phyloP scores from a whole-genome alignment of 352 stramenopile genomes.

The Thraustochytrium striatum region DNA sequence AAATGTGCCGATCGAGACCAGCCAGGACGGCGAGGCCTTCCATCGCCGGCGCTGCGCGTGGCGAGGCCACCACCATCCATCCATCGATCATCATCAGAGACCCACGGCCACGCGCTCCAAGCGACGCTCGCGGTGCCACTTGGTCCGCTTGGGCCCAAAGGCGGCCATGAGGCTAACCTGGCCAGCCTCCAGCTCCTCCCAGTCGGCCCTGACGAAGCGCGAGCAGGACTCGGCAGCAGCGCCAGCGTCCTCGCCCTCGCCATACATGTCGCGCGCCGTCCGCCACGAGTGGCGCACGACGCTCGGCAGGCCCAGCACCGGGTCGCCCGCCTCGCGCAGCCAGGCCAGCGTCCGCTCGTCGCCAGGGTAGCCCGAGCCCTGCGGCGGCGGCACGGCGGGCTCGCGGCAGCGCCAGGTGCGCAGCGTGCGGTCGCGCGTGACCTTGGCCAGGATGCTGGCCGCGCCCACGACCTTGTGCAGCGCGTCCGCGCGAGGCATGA shows the following conservation, averaged over 20 bases:
- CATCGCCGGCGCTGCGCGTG: too few species aligned
- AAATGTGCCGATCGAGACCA: too few species aligned
- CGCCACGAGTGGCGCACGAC: conserved; percentile 87
- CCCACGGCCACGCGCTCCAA: background rate
- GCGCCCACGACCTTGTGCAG: conserved; percentile 89
- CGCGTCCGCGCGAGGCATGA: conserved; percentile 93
- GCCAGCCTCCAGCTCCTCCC: conserved; percentile 6
- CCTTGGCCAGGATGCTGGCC: conserved; percentile 86
- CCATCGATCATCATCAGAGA: background rate
- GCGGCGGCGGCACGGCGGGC: conserved; percentile 64
- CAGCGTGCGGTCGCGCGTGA: conserved; percentile 80
- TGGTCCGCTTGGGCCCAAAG: too few species aligned
- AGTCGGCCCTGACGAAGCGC: too few species aligned
- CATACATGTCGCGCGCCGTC: conserved; percentile 56
- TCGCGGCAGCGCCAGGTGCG: conserved; percentile 81
- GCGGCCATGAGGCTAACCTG: too few species aligned
- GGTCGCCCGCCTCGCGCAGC: conserved; percentile 73
- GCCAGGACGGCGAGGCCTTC: too few species aligned
- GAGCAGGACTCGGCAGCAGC: too few species aligned
- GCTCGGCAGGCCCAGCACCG: conserved; percentile 81
- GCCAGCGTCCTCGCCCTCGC: conserved; percentile 55
- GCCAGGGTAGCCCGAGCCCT: conserved; percentile 73
- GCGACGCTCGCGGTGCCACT: background rate
- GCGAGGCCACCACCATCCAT: too few species aligned
- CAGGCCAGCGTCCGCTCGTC: conserved; percentile 81